Percentiles rank a stretch among this genome's conserved stretches.
Evolutionary conservation across 1,139 yeast genomes (phyloP).

Genomic region (Dujonia santamariae): DNA sequence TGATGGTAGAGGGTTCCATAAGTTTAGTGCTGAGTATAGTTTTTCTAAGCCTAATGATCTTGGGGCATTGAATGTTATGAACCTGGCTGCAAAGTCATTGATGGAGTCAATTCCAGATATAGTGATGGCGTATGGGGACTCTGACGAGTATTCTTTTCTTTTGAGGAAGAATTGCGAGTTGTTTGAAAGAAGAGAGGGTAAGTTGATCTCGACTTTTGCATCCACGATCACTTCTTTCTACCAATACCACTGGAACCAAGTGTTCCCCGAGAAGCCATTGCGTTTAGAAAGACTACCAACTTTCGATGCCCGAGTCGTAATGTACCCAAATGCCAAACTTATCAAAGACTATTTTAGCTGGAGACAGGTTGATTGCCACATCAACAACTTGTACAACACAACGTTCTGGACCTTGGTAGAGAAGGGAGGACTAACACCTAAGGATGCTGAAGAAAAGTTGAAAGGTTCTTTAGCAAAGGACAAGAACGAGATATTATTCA

Average conservation of each 20-base stretch:
- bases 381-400: slow-evolving; percentile 90
- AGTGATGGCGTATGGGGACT: slow-evolving; percentile 84
- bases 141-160: slow-evolving; percentile 90
- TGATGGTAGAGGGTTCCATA: slow-evolving; percentile 94
- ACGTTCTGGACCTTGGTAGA: slow-evolving; percentile 84
- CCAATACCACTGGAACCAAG: slow-evolving; percentile 59
- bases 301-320: slow-evolving; percentile 88
- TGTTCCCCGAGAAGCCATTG: slow-evolving; percentile 47
- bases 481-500: slow-evolving; percentile 81
- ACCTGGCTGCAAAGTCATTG: slow-evolving; percentile 67
- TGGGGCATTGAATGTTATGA: slow-evolving; percentile 76
- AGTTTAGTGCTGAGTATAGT: slow-evolving; percentile 66
- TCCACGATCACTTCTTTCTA: slow-evolving; percentile 80
- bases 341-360: slow-evolving; percentile 85
- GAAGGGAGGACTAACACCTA: slow-evolving; percentile 66
- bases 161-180: slow-evolving; percentile 58
- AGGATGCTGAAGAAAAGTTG: slow-evolving; percentile 72
- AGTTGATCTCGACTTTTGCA: slow-evolving; percentile 76
- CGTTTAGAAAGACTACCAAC: slow-evolving; percentile 60
- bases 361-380: slow-evolving; percentile 98
- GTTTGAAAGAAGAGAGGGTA: slow-evolving; percentile 79
- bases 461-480: slow-evolving; percentile 78
- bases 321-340: slow-evolving; percentile 63
- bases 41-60: slow-evolving; percentile 87
- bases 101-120: slow-evolving; percentile 69